Base-by-base conservation (phyloP, 2,329 filamentous ascomycete species). In the Bretziella fagacearum region DNA sequence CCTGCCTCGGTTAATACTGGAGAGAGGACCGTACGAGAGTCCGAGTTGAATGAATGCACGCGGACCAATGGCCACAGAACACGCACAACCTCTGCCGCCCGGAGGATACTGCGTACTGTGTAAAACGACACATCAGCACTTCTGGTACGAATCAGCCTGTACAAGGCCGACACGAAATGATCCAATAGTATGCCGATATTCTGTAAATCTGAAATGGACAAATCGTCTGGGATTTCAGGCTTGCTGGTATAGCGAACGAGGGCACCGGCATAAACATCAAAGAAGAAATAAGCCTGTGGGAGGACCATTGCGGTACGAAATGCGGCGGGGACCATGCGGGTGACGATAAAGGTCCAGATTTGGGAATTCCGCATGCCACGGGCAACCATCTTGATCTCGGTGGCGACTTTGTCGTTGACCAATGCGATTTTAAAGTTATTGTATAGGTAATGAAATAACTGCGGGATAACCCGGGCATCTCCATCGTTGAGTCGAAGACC, bases 391-490 rank as follows among this genome's bases (percentile, higher is more conserved):
- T 49, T 53, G 23, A 62, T 57, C 54, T 75, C 69, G 4, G 67
- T 63, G 4, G 55, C 55, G n/a, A 75, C 60, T 44, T 62, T 65
- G 48, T 66, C 61, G 48, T 69, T 69, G 36, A 65, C 63, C 2
- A 77, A 56, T 0, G 71, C 69, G 45, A 69, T 59, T 55, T 74
- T 74, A 56, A 74, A 73, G 56, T 69, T 74, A 53, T 71, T 71
- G 55, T 68, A 69, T 2, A 77, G 61, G 49, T 73, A 71, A 56
- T 69, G 70, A 54, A 77, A 77, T 3, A 77, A 62, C 46, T 68
- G 65, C 15, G 67, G 63, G 4, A 59, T 58, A 3, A 66, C 67
- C 25, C 62, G 64, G 2, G 57, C 54, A 46, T 75, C 72, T 1
- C 65, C 68, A 51, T 77, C 73, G 32, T 63, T 61, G 13, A 77